These are phyloP conservation scores for Sphaerobolus stellatus DNA, from an alignment of 1,284 basidiomycete genomes.

Conservation along the genomic window DNA sequence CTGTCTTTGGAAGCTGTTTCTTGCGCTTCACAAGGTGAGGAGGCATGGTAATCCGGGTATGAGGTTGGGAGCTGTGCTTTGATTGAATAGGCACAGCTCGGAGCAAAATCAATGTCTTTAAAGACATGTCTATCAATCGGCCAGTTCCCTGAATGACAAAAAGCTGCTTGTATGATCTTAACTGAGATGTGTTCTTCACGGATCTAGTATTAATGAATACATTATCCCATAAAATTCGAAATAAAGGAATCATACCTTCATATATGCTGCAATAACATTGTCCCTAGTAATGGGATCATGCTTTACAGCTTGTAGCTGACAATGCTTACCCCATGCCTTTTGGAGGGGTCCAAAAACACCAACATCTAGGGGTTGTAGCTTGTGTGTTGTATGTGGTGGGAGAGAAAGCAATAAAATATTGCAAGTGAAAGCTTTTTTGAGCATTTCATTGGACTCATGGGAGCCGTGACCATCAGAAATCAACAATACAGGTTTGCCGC, in stretches of 20 bases:
- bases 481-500: conserved; percentile 31
- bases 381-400: conserved; percentile 17
- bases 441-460: conserved; percentile 26
- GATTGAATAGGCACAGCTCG: not conserved
- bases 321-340: not conserved
- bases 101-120: not conserved
- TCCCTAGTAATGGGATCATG: conserved; percentile 3
- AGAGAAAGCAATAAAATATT: conserved; percentile 3
- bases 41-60: too few species aligned
- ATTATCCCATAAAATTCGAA: too few species aligned
- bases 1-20: too few species aligned
- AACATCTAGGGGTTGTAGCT: conserved; percentile 17
- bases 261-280: conserved; percentile 9
- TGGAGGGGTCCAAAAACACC: conserved; percentile 15
- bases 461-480: conserved; percentile 44
- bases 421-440: not conserved
- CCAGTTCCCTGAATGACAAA: conserved; percentile 32
- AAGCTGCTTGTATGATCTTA: conserved; percentile 13
- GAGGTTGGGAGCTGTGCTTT: not conserved
- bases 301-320: not conserved
- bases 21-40: too few species aligned
- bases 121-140: conserved; percentile 2
- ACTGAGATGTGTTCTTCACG: too few species aligned
- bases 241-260: too few species aligned
- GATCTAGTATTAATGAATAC: too few species aligned